Evolutionary conservation across 1,284 basidiomycete genomes (phyloP), one percentile per base, ranked within the genome.

Genomic region (Cystobasidium sp.): DNA sequence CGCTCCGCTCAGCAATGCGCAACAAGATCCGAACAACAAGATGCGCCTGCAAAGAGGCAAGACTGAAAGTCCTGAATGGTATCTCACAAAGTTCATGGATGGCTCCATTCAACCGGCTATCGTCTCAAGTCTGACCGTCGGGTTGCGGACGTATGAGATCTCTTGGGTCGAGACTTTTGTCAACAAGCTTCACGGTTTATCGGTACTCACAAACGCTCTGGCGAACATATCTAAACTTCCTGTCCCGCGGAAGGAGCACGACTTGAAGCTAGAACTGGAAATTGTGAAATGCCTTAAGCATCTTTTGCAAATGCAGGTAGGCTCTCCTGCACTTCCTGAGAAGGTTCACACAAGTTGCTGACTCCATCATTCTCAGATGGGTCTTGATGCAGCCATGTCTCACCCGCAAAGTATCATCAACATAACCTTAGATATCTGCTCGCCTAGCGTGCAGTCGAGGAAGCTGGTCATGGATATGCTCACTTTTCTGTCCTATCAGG

Each of bases 21-120:
- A 75, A 68, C 64, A 78, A 70, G 64, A 66, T 3, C 64, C 64
- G 9, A 71, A 55, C 64, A 80, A 80, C 75, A 70, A 79, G n/a
- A 72, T 82, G 72, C 75, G 81, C 69, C 75, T 78, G 64, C 78
- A 65, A 59, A 59, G 77, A 8, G 66, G 76, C n/a, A 79, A 79
- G 68, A 78, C 78, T 47, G 78, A 81, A 59, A 77, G 75, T 22
- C 83, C 84, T 18, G 83, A 84, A 75, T 84, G 82, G 90, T 97
- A 93, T 81, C 89, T 96, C 78, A 88, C 90, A 82, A 93, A 90
- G 82, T 94, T 97, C 81, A 85, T 96, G 82, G 91, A 94, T 80
- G 88, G 88, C 76, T 90, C 91, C 6, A 90, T 95, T 62, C 94
- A 90, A 1, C 84, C 88, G 41, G 92, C 92, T 82, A 89, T 93